Evolutionary conservation across 179 eudicot genomes (phyloP), one percentile per base, ranked within the genome.

Genomic region (Spergularia azorica): DNA sequence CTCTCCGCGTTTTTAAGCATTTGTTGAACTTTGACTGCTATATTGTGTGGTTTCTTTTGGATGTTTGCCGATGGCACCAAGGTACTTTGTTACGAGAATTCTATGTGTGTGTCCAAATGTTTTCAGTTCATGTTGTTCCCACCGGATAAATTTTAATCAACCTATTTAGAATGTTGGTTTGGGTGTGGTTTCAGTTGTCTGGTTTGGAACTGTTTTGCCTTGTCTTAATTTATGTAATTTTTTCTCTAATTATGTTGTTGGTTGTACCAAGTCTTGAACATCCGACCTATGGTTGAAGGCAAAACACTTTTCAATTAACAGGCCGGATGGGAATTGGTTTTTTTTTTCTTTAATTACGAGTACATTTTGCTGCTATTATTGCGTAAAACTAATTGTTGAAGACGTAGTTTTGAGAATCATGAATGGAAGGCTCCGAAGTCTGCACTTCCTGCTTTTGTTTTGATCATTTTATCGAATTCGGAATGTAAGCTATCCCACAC

Each of bases 91-190:
- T 70, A 52, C 52, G 61, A 32, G 13, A 67, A 50, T 21, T 21
- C 26, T 20, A 51, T 69, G 5, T 67, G 6, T 64, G 48, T 70
- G 21, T 43, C 18, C 59, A 5, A 69, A 55, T 56, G 46, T 55
- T 55, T 7, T 38, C 50, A 56, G 74, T 14, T 36, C 6, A 15
- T 48, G 9, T 57, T 26, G 9, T 56, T 70, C 16, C 74, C 36
- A 18, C 63, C 14, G 38, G 18, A 43, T 32, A 13, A 26, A 68
- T 48, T 38, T 20, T 26, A 48, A 41, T 11, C 54, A 70, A 20
- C 46, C 20, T 70, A 54, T 52, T 70, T 70, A 70, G 16, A 57
- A 66, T 66, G 41, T 15, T 66, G 70, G 50, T 38, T 20, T 43
- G 41, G 51, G 21, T 66, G 5, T 66, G 70, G 50, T 38, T 20